Conservation (phyloP, 768 basidiomycete species). For the Cystobasidium tubakii region DNA sequence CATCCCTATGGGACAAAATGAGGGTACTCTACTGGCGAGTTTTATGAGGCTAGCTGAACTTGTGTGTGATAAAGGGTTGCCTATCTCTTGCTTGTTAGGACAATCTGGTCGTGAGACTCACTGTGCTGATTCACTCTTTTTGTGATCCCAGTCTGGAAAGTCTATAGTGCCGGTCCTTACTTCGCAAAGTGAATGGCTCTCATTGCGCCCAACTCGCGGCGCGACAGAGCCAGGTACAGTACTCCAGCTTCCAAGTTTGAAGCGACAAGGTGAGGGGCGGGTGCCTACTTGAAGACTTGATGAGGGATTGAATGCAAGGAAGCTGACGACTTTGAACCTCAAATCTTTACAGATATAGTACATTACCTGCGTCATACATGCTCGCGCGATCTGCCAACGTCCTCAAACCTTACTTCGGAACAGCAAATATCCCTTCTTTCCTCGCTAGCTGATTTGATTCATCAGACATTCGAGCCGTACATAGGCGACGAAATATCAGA, state of each 20-base stretch:
- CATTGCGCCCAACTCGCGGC: not conserved
- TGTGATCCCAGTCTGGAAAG: slow-evolving; percentile 8
- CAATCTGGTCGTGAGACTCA: not conserved
- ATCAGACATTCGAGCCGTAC: slow-evolving; percentile 29
- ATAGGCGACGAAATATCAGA: slow-evolving; percentile 22
- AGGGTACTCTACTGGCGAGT: slow-evolving; percentile 20
- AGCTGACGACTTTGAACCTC: not conserved
- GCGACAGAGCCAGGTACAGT: slow-evolving; percentile 22
- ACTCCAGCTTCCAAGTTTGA: slow-evolving; percentile 4
- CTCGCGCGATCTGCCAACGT: not conserved
- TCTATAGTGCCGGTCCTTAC: slow-evolving; percentile 18
- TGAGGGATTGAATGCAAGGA: no score
- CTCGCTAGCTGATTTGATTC: slow-evolving; percentile 4
- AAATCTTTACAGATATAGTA: not conserved
- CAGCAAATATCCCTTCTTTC: not conserved
- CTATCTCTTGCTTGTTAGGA: no score
- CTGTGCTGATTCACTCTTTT: not conserved
- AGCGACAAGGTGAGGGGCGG: slow-evolving; percentile 18
- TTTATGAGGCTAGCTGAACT: slow-evolving; percentile 25
- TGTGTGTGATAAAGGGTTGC: not conserved
- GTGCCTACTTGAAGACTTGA: no score
- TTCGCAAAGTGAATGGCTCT: slow-evolving; percentile 26
- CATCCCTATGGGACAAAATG: slow-evolving; percentile 2
- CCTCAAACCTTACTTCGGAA: slow-evolving; percentile 8
- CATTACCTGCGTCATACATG: not conserved